Evolutionary conservation across 139 green algal genomes (phyloP), one percentile per base, ranked within the genome.

Genomic region (Eudorina sp.): DNA sequence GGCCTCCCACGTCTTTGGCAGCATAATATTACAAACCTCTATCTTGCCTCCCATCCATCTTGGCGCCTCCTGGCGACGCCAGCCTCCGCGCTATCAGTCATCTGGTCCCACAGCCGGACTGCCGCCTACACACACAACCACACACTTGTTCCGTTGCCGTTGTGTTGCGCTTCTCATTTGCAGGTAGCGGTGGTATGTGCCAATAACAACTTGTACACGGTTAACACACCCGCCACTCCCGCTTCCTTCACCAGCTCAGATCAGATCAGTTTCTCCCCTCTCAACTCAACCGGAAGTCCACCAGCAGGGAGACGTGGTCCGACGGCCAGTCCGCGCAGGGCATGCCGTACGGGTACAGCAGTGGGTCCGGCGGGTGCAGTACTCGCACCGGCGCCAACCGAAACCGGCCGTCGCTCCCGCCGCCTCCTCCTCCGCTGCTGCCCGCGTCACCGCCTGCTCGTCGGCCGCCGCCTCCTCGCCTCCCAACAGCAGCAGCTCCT

Each of bases 221-320:
- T n/a, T n/a, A n/a, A n/a, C n/a, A n/a, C n/a, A n/a, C n/a, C 48
- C 48, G 11, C 48, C 48, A 55, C 48, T 13, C 13, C 48, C 55
- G 55, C 55, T 68, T 5, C 55, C 14, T 29, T 55, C 48, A 55
- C 13, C 48, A 55, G 48, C 48, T 55, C 9, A 55, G 11, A 55
- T 34, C 18, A 69, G 2, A 23, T n/a, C 60, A 36, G 60, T 27
- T 31, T n/a, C 62, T 48, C 66, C 13, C 69, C 5, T 21, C 75
- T 72, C 77, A 85, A 0, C 46, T 51, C 40, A 91, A 41, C 13
- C 53, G 25, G 36, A 92, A 90, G 38, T 92, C 90, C 19, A 66
- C 86, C 25, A 92, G 66, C 60, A 93, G 58, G 9, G 87, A 74
- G 25, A 92, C 48, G 62, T 93, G 90, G 64, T 93, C 90, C 31